Percentiles rank a stretch among this genome's conserved stretches.
Conservation (phyloP, 306 rosid species). For the Pterocarpus macrocarpus region DNA sequence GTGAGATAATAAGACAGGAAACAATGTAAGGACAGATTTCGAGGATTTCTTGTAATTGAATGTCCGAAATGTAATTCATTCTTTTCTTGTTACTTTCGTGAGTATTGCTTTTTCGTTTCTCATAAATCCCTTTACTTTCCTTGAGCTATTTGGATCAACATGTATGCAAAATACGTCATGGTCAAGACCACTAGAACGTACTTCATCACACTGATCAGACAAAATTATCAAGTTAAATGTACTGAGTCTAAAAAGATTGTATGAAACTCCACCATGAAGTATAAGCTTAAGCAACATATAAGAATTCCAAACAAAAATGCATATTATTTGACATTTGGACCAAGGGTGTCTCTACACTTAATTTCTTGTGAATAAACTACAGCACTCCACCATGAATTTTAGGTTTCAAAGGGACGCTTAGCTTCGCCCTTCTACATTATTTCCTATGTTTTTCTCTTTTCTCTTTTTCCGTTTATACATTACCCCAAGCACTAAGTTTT, state of each 20-base stretch:
- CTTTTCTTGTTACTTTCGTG: slow-evolving; percentile 18
- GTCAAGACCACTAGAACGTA: background rate
- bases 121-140: background rate
- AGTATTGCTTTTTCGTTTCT: slow-evolving; percentile 1
- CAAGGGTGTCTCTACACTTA: slow-evolving; percentile 21
- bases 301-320: background rate
- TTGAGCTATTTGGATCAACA: background rate
- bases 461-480: background rate
- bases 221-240: background rate
- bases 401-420: background rate
- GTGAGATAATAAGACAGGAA: background rate
- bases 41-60: slow-evolving; percentile 4
- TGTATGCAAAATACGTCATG: background rate
- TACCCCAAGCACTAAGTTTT: background rate
- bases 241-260: background rate
- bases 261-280: slow-evolving; percentile 15
- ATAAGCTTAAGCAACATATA: slow-evolving; percentile 32
- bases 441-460: background rate
- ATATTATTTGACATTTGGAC: slow-evolving; percentile 27
- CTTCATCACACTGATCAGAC: slow-evolving; percentile 17
- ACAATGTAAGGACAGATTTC: slow-evolving; percentile 20
- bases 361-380: background rate
- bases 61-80: slow-evolving; percentile 31
- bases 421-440: background rate
- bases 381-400: background rate